Evolutionary conservation across 1,284 basidiomycete species (phyloP), one percentile per base, ranked within the genome.

Genomic region (Marasmius oreades): DNA sequence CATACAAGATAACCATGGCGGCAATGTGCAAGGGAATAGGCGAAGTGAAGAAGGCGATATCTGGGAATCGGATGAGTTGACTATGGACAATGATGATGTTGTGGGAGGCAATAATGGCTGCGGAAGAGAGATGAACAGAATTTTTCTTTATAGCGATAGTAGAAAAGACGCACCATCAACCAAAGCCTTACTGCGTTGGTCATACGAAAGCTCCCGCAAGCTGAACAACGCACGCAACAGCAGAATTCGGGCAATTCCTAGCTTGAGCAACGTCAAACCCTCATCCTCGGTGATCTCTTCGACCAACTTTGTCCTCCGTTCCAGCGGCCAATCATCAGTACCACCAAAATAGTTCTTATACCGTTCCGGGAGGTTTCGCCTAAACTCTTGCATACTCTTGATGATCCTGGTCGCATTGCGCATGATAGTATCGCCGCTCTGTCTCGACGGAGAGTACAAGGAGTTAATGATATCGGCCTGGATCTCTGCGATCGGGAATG

Each of bases 391-490:
- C 77, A 92, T 84, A 61, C 81, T 81, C 70, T 85, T 86, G 62
- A 89, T 86, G 55, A 92, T 90, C 48, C 89, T 77, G 22, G 78
- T 85, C 18, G 89, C 88, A 63, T 89, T 84, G 39, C 82, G 80
- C 77, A 91, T 84, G 61, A 90, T 81, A 5, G 79, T 73, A 60
- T 90, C 86, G 0, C 78, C 79, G 24, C 77, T 79, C 67, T 86
- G 85, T 44, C 77, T 78, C 14, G 82, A 82, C 0, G 90, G 89
- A 3, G 83, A 78, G 67, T 92, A 92, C 14, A 92, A 76, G 3
- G 87, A 88, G 65, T 88, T 90, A 72, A 92, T 88, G 58, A 92
- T 90, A 61, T 92, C 90, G 2, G 89, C 90, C 61, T 92, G 90
- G 55, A 92, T 89, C 59, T 90, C 86, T 20, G 85, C 84, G 52